Evolutionary conservation across 1,284 basidiomycete genomes (phyloP), one percentile per base, ranked within the genome.

Genomic region (Cutaneotrichosporon dermatis): DNA sequence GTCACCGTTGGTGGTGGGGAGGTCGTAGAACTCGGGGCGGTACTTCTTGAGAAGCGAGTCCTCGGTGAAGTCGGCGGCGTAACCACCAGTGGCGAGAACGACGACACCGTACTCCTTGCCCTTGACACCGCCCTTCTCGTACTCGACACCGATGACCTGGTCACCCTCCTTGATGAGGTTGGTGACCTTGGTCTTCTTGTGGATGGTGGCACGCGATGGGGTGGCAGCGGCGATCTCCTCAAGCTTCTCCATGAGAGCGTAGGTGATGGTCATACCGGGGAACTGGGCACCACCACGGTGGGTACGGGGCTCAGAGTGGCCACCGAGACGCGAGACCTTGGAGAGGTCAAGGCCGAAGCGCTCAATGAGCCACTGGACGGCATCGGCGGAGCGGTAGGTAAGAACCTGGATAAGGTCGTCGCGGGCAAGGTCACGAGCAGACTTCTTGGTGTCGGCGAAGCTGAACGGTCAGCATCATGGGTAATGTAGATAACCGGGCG

Each of bases 361-460:
- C 81, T 86, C 83, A 74, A 90, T 87, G 43, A 98, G 84, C 93
- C 95, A 98, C 82, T 96, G 90, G 76, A 99, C 94, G 51, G 95
- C 95, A 72, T 95, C 92, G 51, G 88, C 95, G 8, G 94, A 97
- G 67, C 88, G 88, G 61, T 92, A 90, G 37, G 95, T 97, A 66
- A 99, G 86, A 59, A 98, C 95, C 57, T 84, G 85, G 79, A 99
- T 98, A 61, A 99, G 85, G 76, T 96, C 93, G 73, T 96, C 93
- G 52, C 95, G 88, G 45, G 95, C 94, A 51, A 98, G 88, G 13
- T 99, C 94, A 69, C 93, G 88, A 63, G 92, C 91, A 12, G 92
- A 95, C 78, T 82, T 83, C 83, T 97, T 98, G 61, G 95, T 98
- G 78, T 99, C 95, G 62, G 94, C 90, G 73, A 97, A 98, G 83